Evolutionary conservation across 164 flowering plant species (phyloP), one percentile per base, ranked within the genome.

Genomic region (Vitis rupestris): DNA sequence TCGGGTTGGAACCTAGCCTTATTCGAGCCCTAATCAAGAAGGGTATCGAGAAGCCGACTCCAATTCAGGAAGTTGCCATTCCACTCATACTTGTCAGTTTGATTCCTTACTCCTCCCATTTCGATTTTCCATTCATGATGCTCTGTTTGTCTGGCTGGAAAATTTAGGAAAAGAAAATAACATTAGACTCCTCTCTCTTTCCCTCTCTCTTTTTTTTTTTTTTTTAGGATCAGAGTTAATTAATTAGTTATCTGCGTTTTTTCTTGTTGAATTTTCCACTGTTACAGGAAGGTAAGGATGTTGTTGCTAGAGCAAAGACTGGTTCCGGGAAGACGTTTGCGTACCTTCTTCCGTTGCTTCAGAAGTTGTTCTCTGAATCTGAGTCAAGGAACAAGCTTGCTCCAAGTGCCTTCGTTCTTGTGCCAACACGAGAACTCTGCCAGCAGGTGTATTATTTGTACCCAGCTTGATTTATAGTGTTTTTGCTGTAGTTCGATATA

Each of bases 281-380:
- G 17, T 61, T 59, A 15, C 64, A 95, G 99, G 87, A 90, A 86
- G 99, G 99, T 4, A 87, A 93, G 72, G 98, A 95, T 74, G 94
- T 95, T 63, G 96, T 96, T 49, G 97, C 97, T 3, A 78, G 90
- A 47, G 98, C 98, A 2, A 90, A 89, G 75, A 96, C 99, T 6
- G 99, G 99, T 60, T 93, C 99, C 1, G 99, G 99, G 15, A 96
- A 96, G 78, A 96, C 99, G 11, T 89, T 86, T 30, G 97, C 99
- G 2, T 96, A 93, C 66, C 87, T 96, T 9, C 91, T 96, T 29
- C 99, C 99, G 2, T 69, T 93, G 82, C 88, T 96, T 14, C 99
- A 96, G 74, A 96, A 90, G 81, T 83, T 93, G 17, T 85, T 91
- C 54, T 67, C 85, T 4, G 88, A 79, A 53, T 69, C 78, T 9